These are phyloP conservation scores for Fraxinus platypoda DNA, from an alignment of 305 asterid genomes.

Conservation along the genomic window DNA sequence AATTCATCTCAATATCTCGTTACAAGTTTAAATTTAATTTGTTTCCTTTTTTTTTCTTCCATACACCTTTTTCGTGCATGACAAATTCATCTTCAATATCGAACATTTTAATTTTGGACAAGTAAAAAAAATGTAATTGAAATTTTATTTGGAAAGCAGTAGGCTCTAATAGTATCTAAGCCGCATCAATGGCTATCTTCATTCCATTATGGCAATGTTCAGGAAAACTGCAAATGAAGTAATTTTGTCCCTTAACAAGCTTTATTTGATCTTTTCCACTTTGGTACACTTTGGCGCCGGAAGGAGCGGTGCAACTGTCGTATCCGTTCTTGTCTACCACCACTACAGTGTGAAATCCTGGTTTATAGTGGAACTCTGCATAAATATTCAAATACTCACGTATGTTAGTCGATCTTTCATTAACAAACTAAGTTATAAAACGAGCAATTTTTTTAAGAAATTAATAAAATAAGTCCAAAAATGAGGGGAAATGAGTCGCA, in stretches of 20 bases:
- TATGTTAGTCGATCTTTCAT: background rate
- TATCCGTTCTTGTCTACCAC: conserved; percentile 27
- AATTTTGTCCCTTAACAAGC: conserved; percentile 21
- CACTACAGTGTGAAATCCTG: conserved; percentile 22
- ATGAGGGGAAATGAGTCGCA: too few species aligned
- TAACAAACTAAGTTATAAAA: too few species aligned
- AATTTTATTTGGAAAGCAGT: background rate
- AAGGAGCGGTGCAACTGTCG: conserved; percentile 28
- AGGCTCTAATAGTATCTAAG: background rate
- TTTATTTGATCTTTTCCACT: conserved; percentile 31
- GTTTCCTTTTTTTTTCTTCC: too few species aligned
- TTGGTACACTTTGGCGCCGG: background rate
- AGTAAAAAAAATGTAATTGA: background rate
- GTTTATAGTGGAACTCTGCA: conserved; percentile 32
- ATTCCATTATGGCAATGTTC: conserved; percentile 31
- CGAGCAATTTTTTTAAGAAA: too few species aligned
- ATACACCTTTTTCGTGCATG: too few species aligned
- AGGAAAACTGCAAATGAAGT: conserved; percentile 32
- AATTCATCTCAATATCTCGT: too few species aligned
- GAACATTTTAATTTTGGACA: background rate
- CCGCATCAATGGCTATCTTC: conserved; percentile 19
- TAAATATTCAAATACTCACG: background rate
- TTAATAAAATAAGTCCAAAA: too few species aligned
- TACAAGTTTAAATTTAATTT: too few species aligned
- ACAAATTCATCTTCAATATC: background rate